Evolutionary conservation across 2,329 filamentous ascomycete species (phyloP), one percentile per base, ranked within the genome.

Genomic region (Microdochium paspali): DNA sequence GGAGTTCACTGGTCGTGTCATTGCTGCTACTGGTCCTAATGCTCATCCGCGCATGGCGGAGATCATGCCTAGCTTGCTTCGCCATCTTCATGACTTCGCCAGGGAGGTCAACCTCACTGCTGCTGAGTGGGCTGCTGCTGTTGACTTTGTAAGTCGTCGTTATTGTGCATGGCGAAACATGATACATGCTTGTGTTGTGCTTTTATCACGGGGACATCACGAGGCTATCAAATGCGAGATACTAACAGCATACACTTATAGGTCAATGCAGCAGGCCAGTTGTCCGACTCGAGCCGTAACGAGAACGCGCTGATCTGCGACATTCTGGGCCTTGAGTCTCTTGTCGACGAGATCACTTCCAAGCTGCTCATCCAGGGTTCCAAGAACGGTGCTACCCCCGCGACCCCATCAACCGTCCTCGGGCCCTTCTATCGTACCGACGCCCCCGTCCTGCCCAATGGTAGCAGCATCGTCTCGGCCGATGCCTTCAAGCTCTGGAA

Each of bases 401-500:
- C 81, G 10, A 93, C 87, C 4, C 79, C 86, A 2, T 86, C 85
- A 3, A 82, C 88, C 35, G 89, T 95, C 54, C 76, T 95, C 0
- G 89, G 89, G 0, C 89, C 89, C 1, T 95, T 95, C 69, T 94
- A 87, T 79, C 77, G 87, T 5, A 74, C 80, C 40, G 76, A 90
- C 55, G 80, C 87, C 0, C 87, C 88, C 4, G 67, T 76, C 49
- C 76, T 83, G 44, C 67, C 79, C n/a, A 85, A 85, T 59, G 88
- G 85, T 45, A 77, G 73, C 43, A 82, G 72, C 56, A 87, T 93
- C 52, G 72, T 82, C 20, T 69, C 68, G 48, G 62, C 74, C 51
- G 71, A 69, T 52, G 75, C 76, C 5, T 49, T 64, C 30, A 46
- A 53, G 32, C 47, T 47, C 1, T 61, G 57, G 46, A 69, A 71